Percentiles rank a stretch among this genome's conserved stretches.
phyloP scores from a whole-genome alignment of 1,139 yeast species.

The Candida tropicalis region DNA sequence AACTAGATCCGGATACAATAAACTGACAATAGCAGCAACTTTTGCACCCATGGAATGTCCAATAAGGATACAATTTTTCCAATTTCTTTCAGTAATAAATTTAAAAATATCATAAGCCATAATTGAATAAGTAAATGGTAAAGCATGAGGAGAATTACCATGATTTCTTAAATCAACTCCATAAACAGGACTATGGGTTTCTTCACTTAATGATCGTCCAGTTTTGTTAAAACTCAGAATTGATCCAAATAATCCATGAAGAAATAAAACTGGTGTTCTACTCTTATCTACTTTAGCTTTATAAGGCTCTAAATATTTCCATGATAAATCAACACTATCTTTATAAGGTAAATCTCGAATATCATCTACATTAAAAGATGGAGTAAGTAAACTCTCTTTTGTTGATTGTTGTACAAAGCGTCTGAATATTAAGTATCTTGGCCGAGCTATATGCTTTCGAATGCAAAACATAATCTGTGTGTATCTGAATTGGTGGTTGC shows the following conservation, averaged over 20 bases:
- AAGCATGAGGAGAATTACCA: slow-evolving; percentile 47
- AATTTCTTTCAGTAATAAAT: slow-evolving; percentile 25
- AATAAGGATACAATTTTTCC: slow-evolving; percentile 34
- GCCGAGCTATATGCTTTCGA: not conserved
- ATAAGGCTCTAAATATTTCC: slow-evolving; percentile 11
- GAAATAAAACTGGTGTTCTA: slow-evolving; percentile 38
- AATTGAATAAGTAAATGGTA: slow-evolving; percentile 45
- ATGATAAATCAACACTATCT: slow-evolving; percentile 13
- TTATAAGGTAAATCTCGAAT: slow-evolving; percentile 15
- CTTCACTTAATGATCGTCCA: slow-evolving; percentile 35
- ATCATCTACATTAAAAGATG: slow-evolving; percentile 11
- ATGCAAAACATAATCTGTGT: not conserved
- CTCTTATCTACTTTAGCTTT: slow-evolving; percentile 6
- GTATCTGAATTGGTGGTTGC: too few species aligned
- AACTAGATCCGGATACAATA: slow-evolving; percentile 40
- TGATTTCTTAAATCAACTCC: slow-evolving; percentile 57
- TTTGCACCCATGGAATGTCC: slow-evolving; percentile 63
- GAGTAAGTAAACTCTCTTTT: not conserved
- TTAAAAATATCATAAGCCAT: slow-evolving; percentile 46
- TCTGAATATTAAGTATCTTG: not conserved
- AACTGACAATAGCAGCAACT: slow-evolving; percentile 48
- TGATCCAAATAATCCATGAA: slow-evolving; percentile 56
- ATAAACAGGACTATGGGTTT: slow-evolving; percentile 33
- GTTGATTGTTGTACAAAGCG: not conserved
- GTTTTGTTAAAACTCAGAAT: slow-evolving; percentile 41